These are phyloP conservation scores for Dittrichia graveolens DNA, from an alignment of 129 eudicot species.

Conservation along the genomic window DNA sequence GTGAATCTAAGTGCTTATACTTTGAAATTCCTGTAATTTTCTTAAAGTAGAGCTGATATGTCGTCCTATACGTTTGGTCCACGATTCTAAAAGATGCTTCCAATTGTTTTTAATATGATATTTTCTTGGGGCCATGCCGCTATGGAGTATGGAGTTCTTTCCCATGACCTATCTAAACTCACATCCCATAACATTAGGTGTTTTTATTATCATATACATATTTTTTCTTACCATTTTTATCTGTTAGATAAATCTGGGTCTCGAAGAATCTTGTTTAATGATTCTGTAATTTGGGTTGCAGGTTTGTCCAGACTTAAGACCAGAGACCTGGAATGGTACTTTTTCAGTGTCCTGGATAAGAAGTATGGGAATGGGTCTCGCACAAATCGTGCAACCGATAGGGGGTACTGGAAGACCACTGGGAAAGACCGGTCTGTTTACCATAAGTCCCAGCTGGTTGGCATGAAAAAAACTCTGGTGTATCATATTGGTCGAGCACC, in stretches of 20 bases:
- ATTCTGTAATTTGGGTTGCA: constrained; percentile 34
- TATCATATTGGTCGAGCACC: constrained; percentile 92
- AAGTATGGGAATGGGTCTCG: constrained; percentile 83
- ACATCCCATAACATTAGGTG: not conserved
- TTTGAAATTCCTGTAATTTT: not conserved
- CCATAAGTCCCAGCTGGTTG: constrained; percentile 64
- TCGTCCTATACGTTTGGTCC: constrained; percentile 7
- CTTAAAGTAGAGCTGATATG: constrained; percentile 10
- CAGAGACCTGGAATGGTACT: constrained; percentile 92
- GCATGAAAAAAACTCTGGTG: constrained; percentile 94
- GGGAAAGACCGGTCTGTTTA: constrained; percentile 87
- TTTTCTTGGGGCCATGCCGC: not conserved
- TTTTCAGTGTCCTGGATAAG: constrained; percentile 80
- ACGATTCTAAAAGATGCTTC: constrained; percentile 17
- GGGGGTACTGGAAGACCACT: constrained; percentile 95
- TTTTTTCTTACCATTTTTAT: too few species aligned
- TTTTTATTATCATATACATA: not conserved
- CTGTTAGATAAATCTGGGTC: not conserved
- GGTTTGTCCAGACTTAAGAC: constrained; percentile 72
- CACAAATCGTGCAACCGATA: constrained; percentile 84
- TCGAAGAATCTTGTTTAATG: constrained; percentile 3
- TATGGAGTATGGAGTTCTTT: not conserved
- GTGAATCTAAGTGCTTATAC: constrained; percentile 21
- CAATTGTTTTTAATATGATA: constrained; percentile 9
- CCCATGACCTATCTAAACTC: not conserved